These are phyloP conservation scores for Closterium sp. DNA, from an alignment of 139 green algal species.

Conservation along the genomic window DNA sequence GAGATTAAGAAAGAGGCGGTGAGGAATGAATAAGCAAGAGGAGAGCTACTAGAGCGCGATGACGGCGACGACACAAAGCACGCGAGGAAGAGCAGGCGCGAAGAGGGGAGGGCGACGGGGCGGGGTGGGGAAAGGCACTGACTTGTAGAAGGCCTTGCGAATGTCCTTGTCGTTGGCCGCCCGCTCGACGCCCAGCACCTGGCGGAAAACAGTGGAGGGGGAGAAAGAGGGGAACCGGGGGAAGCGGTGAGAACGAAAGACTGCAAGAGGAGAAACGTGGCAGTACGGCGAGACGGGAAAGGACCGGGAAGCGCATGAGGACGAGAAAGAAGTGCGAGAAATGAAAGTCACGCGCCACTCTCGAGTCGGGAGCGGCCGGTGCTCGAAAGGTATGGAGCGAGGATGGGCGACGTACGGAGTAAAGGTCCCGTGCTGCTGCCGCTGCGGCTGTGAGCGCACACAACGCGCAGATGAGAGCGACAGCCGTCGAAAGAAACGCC, in stretches of 20 bases:
- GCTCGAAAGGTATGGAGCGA: not conserved
- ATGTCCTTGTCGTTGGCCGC: constrained; percentile 27
- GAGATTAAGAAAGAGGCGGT: not conserved
- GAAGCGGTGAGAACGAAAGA: too few species aligned
- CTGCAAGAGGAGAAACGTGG: too few species aligned
- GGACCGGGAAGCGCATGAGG: not conserved
- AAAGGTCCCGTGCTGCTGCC: not conserved
- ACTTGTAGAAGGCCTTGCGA: constrained; percentile 27
- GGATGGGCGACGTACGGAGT: not conserved
- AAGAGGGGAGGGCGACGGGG: not conserved
- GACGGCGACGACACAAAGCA: not conserved
- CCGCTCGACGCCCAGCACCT: constrained; percentile 49
- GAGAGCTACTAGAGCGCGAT: not conserved
- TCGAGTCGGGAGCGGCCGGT: not conserved
- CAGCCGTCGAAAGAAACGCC: not conserved
- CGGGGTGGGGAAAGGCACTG: not conserved
- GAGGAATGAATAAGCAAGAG: too few species aligned
- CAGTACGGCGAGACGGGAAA: not conserved
- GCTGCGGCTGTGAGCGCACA: not conserved
- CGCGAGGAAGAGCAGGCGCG: not conserved
- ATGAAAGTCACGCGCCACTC: not conserved
- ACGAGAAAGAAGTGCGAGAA: not conserved
- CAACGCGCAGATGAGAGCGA: not conserved
- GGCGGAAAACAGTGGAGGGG: too few species aligned
- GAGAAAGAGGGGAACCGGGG: too few species aligned